These are phyloP conservation scores for Mucor saturninus DNA, from an alignment of 371 early-diverging fungal genomes.

Conservation along the genomic window DNA sequence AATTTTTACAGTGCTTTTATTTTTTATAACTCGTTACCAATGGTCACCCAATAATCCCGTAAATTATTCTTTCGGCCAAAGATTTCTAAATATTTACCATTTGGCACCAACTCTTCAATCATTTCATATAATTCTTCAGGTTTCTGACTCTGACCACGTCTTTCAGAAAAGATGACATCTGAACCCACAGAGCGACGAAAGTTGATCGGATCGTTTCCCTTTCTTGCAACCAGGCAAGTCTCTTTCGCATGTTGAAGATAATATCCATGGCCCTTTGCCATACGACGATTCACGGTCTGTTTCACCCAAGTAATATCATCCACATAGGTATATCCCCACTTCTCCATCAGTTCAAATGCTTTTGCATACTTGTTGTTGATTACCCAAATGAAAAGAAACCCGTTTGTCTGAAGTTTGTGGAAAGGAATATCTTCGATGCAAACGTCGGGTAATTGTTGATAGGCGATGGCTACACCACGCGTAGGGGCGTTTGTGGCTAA, in stretches of 20 bases:
- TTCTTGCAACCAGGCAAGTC: conserved; percentile 91
- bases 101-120: conserved; percentile 89
- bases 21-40: conserved; percentile 87
- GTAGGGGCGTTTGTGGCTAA: conserved; percentile 94
- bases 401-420: conserved; percentile 79
- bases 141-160: conserved; percentile 94
- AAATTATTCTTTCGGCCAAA: conserved; percentile 95
- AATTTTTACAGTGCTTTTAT: too few species aligned
- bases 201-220: conserved; percentile 80
- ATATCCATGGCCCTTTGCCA: conserved; percentile 96
- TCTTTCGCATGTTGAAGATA: conserved; percentile 97
- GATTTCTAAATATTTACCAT: conserved; percentile 89
- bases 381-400: conserved; percentile 95
- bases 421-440: conserved; percentile 92
- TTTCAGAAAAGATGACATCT: conserved; percentile 91
- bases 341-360: conserved; percentile 90
- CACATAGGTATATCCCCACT: conserved; percentile 93
- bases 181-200: conserved; percentile 80
- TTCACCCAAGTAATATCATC: conserved; percentile 97
- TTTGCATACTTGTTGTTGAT: conserved; percentile 95
- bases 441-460: conserved; percentile 92
- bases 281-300: conserved; percentile 91
- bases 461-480: conserved; percentile 92
- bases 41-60: conserved; percentile 93
- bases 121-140: conserved; percentile 93